Evolutionary conservation across 139 green algal genomes (phyloP), one percentile per base, ranked within the genome.

Genomic region (Chlamydomonas sp.): DNA sequence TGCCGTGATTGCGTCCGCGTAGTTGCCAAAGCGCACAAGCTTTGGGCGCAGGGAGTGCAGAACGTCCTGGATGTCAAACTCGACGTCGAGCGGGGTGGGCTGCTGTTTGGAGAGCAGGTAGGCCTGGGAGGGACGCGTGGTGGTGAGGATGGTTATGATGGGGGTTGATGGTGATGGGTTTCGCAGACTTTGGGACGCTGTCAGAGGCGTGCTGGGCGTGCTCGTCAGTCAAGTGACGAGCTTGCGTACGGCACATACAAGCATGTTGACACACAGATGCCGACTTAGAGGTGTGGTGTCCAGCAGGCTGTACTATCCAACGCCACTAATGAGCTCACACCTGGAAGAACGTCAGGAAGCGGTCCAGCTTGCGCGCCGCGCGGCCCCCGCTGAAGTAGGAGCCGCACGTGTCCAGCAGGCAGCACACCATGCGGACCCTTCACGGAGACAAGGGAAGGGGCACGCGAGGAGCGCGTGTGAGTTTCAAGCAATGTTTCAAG

Each of bases 291-390:
- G 43, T 50, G 10, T 16, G 16, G 10, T 50, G 43, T 50, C 43
- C 10, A 16, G 43, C 16, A 50, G 10, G 43, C 43, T 50, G 43
- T 16, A 10, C 10, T 50, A 16, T n/a, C 2, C 30, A 5, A 1
- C 3, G 34, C 2, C 6, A 31, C 57, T 29, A 2, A n/a, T 8
- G n/a, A n/a, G n/a, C n/a, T 2, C 60, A 3, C 39, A 76, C 76
- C 77, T 95, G 91, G 69, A 98, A 89, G 84, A 90, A 95, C 30
- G 85, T 76, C 34, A 98, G 77, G 75, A 96, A 97, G n/a, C 83
- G 68, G 83, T 97, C 90, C 29, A 98, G 75, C 13, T 81, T 83
- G 8, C 67, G 69, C 22, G 74, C 67, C 0, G 86, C 84, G 5
- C 74, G 69, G 13, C 90, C 88, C 43, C 87, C 84, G 43, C 72